Conservation (phyloP, 169 alveolate genomes). For the Plasmodium coatneyi region DNA sequence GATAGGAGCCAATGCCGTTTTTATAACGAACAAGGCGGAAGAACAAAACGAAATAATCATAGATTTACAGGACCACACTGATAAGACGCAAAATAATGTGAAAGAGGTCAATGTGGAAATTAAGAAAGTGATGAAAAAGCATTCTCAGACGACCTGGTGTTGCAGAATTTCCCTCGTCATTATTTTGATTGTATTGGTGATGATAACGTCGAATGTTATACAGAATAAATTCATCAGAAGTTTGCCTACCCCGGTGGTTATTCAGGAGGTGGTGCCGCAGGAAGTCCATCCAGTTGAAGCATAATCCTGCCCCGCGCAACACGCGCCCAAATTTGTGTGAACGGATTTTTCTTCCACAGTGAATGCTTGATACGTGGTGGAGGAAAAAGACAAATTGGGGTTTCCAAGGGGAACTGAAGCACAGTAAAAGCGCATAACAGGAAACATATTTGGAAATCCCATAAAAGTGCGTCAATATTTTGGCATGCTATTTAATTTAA, state of each 20-base stretch:
- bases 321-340: neutral
- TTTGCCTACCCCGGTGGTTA: neutral
- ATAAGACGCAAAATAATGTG: constrained; percentile 77
- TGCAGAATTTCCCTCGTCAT: constrained; percentile 49
- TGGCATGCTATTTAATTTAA: neutral
- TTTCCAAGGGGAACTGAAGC: neutral
- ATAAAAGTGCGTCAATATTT: neutral
- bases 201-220: constrained; percentile 23
- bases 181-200: constrained; percentile 22
- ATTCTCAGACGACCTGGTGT: constrained; percentile 60
- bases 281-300: neutral
- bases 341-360: neutral
- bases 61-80: constrained; percentile 78
- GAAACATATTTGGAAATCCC: neutral
- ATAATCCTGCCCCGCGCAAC: neutral
- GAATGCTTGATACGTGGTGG: neutral
- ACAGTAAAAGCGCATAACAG: neutral
- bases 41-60: constrained; percentile 59
- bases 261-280: neutral
- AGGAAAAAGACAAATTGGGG: neutral
- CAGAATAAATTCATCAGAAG: constrained; percentile 37
- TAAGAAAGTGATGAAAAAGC: constrained; percentile 54
- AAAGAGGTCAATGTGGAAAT: constrained; percentile 64
- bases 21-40: constrained; percentile 44
- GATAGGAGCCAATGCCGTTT: constrained; percentile 77